Base-by-base conservation (phyloP, 106 monocot genomes). In the Acorus calamus region DNA sequence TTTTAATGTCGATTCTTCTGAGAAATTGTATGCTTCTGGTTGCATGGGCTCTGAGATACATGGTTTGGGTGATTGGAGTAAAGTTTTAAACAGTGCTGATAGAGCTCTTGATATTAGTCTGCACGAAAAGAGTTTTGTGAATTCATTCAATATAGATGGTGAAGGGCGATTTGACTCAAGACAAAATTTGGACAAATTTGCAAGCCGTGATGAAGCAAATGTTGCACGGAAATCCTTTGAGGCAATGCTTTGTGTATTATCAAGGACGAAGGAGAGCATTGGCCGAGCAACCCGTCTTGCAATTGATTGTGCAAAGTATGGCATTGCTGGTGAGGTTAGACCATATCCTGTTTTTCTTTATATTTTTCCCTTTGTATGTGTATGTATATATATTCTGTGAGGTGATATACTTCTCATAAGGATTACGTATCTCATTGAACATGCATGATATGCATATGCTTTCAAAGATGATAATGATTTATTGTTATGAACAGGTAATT, bases 261-360 rank as follows among this genome's bases (percentile, higher is more conserved):
- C 98, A 57, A 83, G 98, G 63, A 88, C 92, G 50, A 99, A 99
- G 71, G 98, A 99, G 14, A 88, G 88, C 62, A 99, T 99, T 66
- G 81, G 79, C 56, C 85, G 86, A 64, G 98, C 98, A 77, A 99
- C 98, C 43, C 85, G 85, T 7, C 62, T 81, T 76, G 92, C 92
- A 56, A 83, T 99, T 67, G 92, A 88, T 8, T 99, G 88, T 74
- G 83, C 79, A 73, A 92, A 81, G 69, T 75, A 75, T 79, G 88
- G 80, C 47, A 85, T 86, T 79, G 88, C 98, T 55, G 72, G 71
- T 57, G 85, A 99, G 98, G 98, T 92, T 54, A 66, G 80, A 57
- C 13, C 3, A 42, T 51, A 65, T 8, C 70, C 44, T 79, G 14
- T 9, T 46, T 8, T 60, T 52, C 47, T 44, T 44, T 66, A 43